Percentiles rank a stretch among this genome's conserved stretches.
Evolutionary conservation across 2,329 filamentous ascomycete species (phyloP).

Genomic region (Cladosporium sp.): DNA sequence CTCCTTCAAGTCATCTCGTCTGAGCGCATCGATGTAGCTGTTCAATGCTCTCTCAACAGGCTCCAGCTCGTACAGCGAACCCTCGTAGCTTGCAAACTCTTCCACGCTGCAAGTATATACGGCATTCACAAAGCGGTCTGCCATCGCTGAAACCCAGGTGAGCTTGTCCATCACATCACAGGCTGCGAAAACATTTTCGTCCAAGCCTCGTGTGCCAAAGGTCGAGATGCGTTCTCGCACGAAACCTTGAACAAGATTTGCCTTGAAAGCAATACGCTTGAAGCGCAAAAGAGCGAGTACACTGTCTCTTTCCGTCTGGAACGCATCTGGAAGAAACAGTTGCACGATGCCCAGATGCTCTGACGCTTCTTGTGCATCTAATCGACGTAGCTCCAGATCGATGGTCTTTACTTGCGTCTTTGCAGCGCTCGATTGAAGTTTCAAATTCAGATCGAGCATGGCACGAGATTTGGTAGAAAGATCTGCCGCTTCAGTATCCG

Average conservation of each 20-base stretch:
- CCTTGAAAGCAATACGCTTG: slow-evolving; percentile 85
- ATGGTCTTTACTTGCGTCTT: slow-evolving; percentile 95
- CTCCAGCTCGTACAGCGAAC: slow-evolving; percentile 81
- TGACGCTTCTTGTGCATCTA: slow-evolving; percentile 84
- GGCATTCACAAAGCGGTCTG: slow-evolving; percentile 77
- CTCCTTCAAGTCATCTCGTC: slow-evolving; percentile 82
- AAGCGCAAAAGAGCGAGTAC: slow-evolving; percentile 87
- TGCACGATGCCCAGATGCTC: slow-evolving; percentile 89
- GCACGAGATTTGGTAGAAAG: slow-evolving; percentile 83
- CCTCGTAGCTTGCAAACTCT: slow-evolving; percentile 75
- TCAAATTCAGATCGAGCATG: slow-evolving; percentile 96
- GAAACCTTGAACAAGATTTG: slow-evolving; percentile 72
- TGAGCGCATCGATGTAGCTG: slow-evolving; percentile 79
- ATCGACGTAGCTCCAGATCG: slow-evolving; percentile 79
- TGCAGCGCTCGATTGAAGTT: slow-evolving; percentile 83
- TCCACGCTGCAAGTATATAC: slow-evolving; percentile 76
- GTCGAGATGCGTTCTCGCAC: slow-evolving; percentile 75
- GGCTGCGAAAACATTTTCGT: slow-evolving; percentile 76
- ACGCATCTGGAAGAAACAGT: slow-evolving; percentile 83
- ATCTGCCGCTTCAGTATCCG: slow-evolving; percentile 88
- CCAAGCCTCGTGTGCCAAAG: slow-evolving; percentile 64
- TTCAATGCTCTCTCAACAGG: slow-evolving; percentile 89
- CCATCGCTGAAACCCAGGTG: slow-evolving; percentile 79
- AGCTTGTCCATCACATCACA: slow-evolving; percentile 84
- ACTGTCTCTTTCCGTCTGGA: slow-evolving; percentile 76